Evolutionary conservation across 1,284 basidiomycete species (phyloP).

Genomic region (Singerocomus rubriflavus): DNA sequence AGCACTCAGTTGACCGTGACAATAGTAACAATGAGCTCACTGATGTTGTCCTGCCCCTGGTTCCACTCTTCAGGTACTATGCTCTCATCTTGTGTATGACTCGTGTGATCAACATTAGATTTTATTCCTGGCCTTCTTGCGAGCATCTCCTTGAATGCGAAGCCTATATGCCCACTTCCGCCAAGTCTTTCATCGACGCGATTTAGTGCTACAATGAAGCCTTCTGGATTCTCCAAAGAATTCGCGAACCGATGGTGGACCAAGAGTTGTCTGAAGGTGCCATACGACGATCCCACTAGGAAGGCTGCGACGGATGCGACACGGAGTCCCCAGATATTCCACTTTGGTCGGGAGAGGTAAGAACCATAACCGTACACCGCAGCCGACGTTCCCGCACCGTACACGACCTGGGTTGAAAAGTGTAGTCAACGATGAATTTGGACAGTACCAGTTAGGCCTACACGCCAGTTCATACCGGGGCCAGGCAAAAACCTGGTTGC

Average conservation of each 20-base stretch:
- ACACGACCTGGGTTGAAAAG: slow-evolving; percentile 22
- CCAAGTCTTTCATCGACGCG: slow-evolving; percentile 38
- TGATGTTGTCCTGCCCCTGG: slow-evolving; percentile 6
- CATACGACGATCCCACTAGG: slow-evolving; percentile 29
- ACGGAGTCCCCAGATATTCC: slow-evolving; percentile 26
- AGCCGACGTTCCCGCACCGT: slow-evolving; percentile 28
- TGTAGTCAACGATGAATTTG: slow-evolving; percentile 7
- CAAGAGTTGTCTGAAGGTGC: slow-evolving; percentile 40
- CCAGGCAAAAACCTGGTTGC: slow-evolving; percentile 51
- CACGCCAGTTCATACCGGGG: slow-evolving; percentile 40
- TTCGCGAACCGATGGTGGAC: slow-evolving; percentile 45
- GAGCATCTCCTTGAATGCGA: slow-evolving; percentile 22
- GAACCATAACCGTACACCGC: slow-evolving; percentile 29
- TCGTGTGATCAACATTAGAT: slow-evolving; percentile 5
- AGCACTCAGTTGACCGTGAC: not conserved
- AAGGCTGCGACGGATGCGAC: slow-evolving; percentile 27
- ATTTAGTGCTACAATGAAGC: slow-evolving; percentile 39
- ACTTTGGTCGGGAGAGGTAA: slow-evolving; percentile 28
- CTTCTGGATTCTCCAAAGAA: slow-evolving; percentile 45
- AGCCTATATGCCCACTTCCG: slow-evolving; percentile 26
- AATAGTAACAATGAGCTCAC: slow-evolving; percentile 11
- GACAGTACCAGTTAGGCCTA: slow-evolving; percentile 22
- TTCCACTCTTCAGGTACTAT: slow-evolving; percentile 26
- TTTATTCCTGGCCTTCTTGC: slow-evolving; percentile 13
- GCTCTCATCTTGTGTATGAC: slow-evolving; percentile 8